Evolutionary conservation across 495 filamentous ascomycete species (phyloP).

Genomic region (Pseudotulostoma volvatum): DNA sequence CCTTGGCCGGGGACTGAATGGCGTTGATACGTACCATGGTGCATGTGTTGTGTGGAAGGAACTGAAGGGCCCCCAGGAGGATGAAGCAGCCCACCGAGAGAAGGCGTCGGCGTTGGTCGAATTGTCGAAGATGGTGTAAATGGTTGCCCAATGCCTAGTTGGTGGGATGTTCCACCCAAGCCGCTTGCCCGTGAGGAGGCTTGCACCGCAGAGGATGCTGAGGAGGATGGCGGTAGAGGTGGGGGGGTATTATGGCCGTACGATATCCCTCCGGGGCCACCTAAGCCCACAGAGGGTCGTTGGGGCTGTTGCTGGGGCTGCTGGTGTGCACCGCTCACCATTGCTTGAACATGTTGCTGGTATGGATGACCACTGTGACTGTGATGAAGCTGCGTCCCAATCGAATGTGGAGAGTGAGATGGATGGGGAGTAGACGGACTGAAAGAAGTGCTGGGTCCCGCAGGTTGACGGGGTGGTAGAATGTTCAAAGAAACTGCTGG

Average conservation of each 20-base stretch:
- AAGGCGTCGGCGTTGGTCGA: slow-evolving; percentile 14
- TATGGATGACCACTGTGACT: slow-evolving; percentile 13
- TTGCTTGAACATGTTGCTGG: slow-evolving; percentile 27
- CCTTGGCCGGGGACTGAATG: slow-evolving; percentile 13
- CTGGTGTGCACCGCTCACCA: slow-evolving; percentile 26
- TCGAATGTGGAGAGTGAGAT: slow-evolving; percentile 11
- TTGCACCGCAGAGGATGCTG: not conserved
- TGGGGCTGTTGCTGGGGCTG: slow-evolving; percentile 8
- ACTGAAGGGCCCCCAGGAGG: slow-evolving; percentile 15
- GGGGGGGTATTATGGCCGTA: slow-evolving; percentile 27
- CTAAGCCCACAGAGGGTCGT: slow-evolving; percentile 20
- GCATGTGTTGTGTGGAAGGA: slow-evolving; percentile 10
- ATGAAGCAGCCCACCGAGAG: slow-evolving; percentile 17
- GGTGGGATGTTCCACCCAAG: slow-evolving; percentile 14
- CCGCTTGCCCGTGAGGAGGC: slow-evolving; percentile 3
- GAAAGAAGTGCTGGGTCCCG: slow-evolving; percentile 13
- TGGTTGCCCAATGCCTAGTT: slow-evolving; percentile 21
- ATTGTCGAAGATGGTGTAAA: slow-evolving; percentile 25
- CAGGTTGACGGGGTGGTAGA: slow-evolving; percentile 15
- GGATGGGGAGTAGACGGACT: slow-evolving; percentile 11
- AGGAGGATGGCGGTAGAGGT: slow-evolving; percentile 13
- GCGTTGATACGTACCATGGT: slow-evolving; percentile 21
- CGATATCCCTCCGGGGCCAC: slow-evolving; percentile 8
- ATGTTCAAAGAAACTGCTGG: slow-evolving; percentile 18
- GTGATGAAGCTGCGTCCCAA: slow-evolving; percentile 11